These are phyloP conservation scores for Chaetoceros muelleri DNA, from an alignment of 108 stramenopile genomes.

Conservation along the genomic window DNA sequence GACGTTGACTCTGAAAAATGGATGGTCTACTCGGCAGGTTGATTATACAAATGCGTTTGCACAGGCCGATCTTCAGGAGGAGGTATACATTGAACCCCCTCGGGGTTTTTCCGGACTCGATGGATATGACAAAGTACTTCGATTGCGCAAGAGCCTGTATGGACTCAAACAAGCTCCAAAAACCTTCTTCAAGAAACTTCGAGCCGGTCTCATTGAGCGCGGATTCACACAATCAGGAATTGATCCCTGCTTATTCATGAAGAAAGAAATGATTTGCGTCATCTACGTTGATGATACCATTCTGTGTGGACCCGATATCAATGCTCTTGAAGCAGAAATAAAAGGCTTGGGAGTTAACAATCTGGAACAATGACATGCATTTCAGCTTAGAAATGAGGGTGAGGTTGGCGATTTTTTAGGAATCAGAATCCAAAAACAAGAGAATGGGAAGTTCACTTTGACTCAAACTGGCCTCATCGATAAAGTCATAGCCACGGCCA, in stretches of 20 bases:
- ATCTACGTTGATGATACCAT: constrained; percentile 2
- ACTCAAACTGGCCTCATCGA: constrained; percentile 36
- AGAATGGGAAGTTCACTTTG: constrained; percentile 1
- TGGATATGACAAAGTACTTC: background rate
- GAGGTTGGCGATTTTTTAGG: constrained; percentile 2
- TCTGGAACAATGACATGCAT: background rate
- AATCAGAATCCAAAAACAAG: constrained; percentile 1
- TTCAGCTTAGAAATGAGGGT: constrained; percentile 4
- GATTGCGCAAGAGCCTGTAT: constrained; percentile 16
- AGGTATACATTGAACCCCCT: constrained; percentile 9
- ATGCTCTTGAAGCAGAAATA: background rate
- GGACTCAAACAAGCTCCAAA: constrained; percentile 14
- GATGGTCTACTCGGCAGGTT: background rate
- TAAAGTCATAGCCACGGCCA: constrained; percentile 27
- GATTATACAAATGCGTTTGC: constrained; percentile 13
- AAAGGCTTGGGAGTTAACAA: background rate
- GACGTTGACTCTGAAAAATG: background rate
- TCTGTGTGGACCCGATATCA: background rate
- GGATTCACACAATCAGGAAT: constrained; percentile 3
- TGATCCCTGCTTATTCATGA: constrained; percentile 1
- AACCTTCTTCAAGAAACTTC: background rate
- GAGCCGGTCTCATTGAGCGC: background rate
- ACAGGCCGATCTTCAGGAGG: constrained; percentile 14
- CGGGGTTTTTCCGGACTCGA: background rate
- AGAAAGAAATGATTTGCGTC: background rate